Conservation (phyloP, 306 rosid genomes). For the Parietaria judaica region DNA sequence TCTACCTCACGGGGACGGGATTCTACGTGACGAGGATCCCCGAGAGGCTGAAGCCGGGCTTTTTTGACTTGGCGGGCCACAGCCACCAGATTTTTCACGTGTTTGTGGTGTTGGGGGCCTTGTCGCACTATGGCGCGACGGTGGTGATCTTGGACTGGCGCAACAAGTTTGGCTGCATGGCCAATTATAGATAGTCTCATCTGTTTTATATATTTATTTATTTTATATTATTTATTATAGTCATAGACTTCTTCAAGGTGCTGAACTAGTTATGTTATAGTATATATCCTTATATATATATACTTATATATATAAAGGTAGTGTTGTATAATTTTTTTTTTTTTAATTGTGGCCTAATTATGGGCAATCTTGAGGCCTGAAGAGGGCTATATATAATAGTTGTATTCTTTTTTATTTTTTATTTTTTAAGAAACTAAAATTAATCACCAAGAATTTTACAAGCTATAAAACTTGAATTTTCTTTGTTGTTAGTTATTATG, state of each 20-base stretch:
- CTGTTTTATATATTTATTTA: too few species aligned
- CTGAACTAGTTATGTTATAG: too few species aligned
- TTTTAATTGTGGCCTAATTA: neutral
- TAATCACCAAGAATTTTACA: too few species aligned
- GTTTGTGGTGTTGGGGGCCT: conserved; percentile 74
- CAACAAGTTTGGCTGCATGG: conserved; percentile 40
- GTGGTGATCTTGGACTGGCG: conserved; percentile 79
- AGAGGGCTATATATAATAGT: neutral
- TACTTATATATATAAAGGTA: neutral
- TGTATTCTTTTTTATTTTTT: too few species aligned
- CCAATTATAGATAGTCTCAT: neutral
- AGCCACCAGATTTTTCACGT: conserved; percentile 91
- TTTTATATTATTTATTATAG: too few species aligned
- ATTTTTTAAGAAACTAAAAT: too few species aligned
- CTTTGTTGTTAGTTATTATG: too few species aligned
- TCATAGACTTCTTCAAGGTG: too few species aligned
- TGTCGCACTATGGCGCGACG: conserved; percentile 77
- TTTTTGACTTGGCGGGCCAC: conserved; percentile 90
- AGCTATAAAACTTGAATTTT: too few species aligned
- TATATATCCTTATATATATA: neutral
- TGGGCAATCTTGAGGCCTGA: too few species aligned
- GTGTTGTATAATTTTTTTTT: conserved; percentile 1
- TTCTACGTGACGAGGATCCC: conserved; percentile 75
- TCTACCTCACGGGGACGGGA: conserved; percentile 60
- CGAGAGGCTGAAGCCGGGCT: conserved; percentile 81